phyloP scores from a whole-genome alignment of 306 rosid species.

The Casuarina glauca region DNA sequence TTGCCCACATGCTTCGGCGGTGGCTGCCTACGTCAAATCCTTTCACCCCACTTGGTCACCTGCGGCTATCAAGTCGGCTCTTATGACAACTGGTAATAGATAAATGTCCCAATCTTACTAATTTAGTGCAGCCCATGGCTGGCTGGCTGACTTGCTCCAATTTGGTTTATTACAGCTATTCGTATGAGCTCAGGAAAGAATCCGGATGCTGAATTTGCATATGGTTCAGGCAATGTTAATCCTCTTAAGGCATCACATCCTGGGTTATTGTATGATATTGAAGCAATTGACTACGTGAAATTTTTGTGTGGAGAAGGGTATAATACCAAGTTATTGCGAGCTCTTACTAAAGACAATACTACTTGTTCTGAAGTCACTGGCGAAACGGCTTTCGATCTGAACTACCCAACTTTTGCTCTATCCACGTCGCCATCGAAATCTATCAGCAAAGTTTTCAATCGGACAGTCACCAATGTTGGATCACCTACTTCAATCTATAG shows the following conservation, averaged over 20 bases:
- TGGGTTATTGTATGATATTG: conserved; percentile 40
- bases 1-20: conserved; percentile 46
- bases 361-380: neutral
- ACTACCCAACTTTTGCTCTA: conserved; percentile 55
- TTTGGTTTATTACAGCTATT: conserved; percentile 20
- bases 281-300: conserved; percentile 27
- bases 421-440: neutral
- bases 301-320: conserved; percentile 49
- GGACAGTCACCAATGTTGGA: conserved; percentile 17
- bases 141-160: neutral
- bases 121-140: neutral
- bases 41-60: conserved; percentile 51
- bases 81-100: conserved; percentile 28
- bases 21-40: conserved; percentile 56
- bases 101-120: neutral
- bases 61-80: conserved; percentile 44
- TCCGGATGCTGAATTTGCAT: conserved; percentile 43
- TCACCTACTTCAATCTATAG: conserved; percentile 1
- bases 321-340: neutral
- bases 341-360: conserved; percentile 5
- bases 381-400: conserved; percentile 24
- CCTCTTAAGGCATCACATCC: conserved; percentile 44
- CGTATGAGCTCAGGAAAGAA: conserved; percentile 31
- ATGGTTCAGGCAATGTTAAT: conserved; percentile 44
- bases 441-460: neutral